Evolutionary conservation across 441 rosid genomes (phyloP), one percentile per base, ranked within the genome.

Genomic region (Corymbia calophylla): DNA sequence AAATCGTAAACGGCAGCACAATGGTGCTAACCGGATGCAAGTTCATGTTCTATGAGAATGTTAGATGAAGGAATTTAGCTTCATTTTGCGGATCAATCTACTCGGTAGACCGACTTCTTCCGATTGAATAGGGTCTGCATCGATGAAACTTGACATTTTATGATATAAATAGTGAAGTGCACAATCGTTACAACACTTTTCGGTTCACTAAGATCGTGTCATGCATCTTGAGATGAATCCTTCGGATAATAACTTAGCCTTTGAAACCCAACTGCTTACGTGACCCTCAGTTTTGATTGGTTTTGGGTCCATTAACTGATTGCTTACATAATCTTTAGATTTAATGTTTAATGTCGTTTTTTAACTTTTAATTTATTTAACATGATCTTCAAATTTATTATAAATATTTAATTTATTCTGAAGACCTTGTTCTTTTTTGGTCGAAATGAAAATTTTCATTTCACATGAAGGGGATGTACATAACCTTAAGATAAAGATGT

Each of bases 371-470:
- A 64, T n/a, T 64, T 64, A 3, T 64, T n/a, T 0, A 3, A 0
- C n/a, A 1, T 64, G 18, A n/a, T n/a, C 0, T 4, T 0, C n/a
- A 0, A 64, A 64, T 0, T 64, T 64, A 7, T 3, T 0, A 0
- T 64, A 15, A 0, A 1, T 64, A 0, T 7, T n/a, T n/a, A n/a
- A n/a, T 64, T 64, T 64, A n/a, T 1, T 58, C 14, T 3, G 1
- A 39, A 39, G 44, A 39, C 44, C 44, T 39, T 39, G 44, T 25
- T 25, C 23, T 21, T 56, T 58, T 58, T 23, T 9, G 12, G 64
- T 58, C 10, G n/a, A 58, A 39, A 58, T 6, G 25, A 58, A 58
- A 58, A 58, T 2, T 58, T 58, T 58, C n/a, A 58, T 9, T 58
- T 58, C 14, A 58, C 64, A 58, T 58, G n/a, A 25, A 58, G n/a